A percentile compares a stretch with the other conserved stretches of the same genome.
Evolutionary conservation across 331 rosid species (phyloP).

Genomic region (Prunus yedoensis): DNA sequence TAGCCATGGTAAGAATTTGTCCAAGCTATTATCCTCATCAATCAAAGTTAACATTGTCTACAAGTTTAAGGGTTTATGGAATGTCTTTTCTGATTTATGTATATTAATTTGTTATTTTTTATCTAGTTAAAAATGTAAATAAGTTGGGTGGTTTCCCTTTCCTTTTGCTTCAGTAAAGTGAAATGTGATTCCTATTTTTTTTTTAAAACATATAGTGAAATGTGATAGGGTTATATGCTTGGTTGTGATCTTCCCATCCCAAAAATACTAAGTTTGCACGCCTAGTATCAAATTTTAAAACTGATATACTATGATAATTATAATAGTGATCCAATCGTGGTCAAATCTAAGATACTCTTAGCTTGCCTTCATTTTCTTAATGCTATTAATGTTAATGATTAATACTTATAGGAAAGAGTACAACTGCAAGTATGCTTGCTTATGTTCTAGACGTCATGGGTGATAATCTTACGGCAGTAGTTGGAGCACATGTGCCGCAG

Average conservation of each 20-base stretch:
- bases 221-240: neutral
- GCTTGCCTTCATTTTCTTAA: neutral
- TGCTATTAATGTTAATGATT: neutral
- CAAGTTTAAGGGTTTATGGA: neutral
- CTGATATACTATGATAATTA: neutral
- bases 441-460: constrained; percentile 31
- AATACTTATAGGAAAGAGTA: constrained; percentile 35
- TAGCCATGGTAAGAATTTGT: constrained; percentile 28
- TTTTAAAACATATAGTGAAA: neutral
- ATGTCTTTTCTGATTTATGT: neutral
- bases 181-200: neutral
- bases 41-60: neutral
- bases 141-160: neutral
- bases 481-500: constrained; percentile 40
- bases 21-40: neutral
- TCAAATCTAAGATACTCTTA: neutral
- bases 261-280: neutral
- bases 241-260: neutral
- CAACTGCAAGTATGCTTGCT: constrained; percentile 40
- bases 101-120: neutral
- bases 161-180: neutral
- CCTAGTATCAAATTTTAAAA: neutral
- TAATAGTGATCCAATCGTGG: neutral
- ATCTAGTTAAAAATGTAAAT: neutral
- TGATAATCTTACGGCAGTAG: constrained; percentile 30